Percentiles rank a stretch among this genome's conserved stretches.
These are phyloP conservation scores for Penstemon barbatus DNA, from an alignment of 257 asterid genomes.

Conservation along the genomic window DNA sequence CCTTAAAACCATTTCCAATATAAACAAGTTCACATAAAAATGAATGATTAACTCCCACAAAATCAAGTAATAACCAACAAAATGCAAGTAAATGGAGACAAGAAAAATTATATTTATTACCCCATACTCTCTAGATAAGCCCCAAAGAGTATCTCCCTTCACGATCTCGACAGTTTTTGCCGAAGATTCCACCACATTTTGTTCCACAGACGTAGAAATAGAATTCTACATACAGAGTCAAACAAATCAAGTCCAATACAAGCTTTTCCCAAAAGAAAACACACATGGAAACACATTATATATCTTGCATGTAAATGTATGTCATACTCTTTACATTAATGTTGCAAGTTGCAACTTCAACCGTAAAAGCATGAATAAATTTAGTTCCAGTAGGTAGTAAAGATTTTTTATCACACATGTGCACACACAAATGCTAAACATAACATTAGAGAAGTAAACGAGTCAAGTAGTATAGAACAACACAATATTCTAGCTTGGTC, in stretches of 20 bases:
- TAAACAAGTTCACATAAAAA: not conserved
- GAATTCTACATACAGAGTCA: constrained; percentile 25
- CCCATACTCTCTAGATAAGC: constrained; percentile 43
- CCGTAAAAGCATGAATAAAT: no score
- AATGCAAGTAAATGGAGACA: not conserved
- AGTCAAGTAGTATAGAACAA: no score
- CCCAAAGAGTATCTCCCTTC: constrained; percentile 48
- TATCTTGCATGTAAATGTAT: no score
- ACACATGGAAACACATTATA: no score
- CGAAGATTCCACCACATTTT: constrained; percentile 22
- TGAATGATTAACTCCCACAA: not conserved
- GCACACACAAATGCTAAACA: no score
- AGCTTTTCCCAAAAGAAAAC: not conserved
- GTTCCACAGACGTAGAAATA: constrained; percentile 21
- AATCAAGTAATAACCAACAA: not conserved
- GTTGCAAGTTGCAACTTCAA: no score
- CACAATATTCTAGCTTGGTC: no score
- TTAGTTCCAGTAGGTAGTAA: no score
- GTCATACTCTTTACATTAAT: no score
- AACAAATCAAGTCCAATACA: not conserved
- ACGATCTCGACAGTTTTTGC: constrained; percentile 35
- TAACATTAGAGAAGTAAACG: no score
- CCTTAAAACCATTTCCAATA: constrained; percentile 22
- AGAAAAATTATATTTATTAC: constrained; percentile 4
- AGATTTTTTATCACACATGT: no score